Conservation (phyloP, 768 basidiomycete genomes). For the Tubosaeta sp. region DNA sequence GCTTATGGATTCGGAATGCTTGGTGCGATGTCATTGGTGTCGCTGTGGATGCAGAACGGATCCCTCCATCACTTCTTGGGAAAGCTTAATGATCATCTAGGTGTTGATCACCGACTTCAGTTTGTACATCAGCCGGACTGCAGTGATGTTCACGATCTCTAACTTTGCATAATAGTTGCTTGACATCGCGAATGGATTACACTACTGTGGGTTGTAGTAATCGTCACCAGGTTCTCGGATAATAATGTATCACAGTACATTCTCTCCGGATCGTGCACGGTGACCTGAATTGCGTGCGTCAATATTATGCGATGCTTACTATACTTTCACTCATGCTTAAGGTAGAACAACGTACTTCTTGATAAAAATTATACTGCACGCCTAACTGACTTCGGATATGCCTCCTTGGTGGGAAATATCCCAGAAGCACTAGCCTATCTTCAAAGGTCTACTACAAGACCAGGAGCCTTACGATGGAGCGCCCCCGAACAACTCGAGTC, state of each 20-base stretch:
- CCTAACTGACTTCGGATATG: slow-evolving; percentile 42
- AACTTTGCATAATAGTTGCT: slow-evolving; percentile 12
- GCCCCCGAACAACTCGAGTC: slow-evolving; percentile 33
- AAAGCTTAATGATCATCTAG: neutral
- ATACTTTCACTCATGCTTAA: neutral
- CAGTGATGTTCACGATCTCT: slow-evolving; percentile 3
- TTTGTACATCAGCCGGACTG: slow-evolving; percentile 9
- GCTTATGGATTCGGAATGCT: slow-evolving; percentile 24
- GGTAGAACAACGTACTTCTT: slow-evolving; percentile 18
- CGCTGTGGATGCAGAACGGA: slow-evolving; percentile 29
- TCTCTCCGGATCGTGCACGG: slow-evolving; percentile 13
- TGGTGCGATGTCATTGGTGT: slow-evolving; percentile 25
- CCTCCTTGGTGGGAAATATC: slow-evolving; percentile 22
- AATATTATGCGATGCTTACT: too few species aligned
- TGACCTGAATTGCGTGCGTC: slow-evolving; percentile 15
- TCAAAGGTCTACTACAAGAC: slow-evolving; percentile 24
- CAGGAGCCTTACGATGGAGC: slow-evolving; percentile 39
- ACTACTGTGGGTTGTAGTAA: slow-evolving; percentile 4
- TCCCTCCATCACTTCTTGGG: slow-evolving; percentile 19
- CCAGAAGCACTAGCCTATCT: slow-evolving; percentile 4
- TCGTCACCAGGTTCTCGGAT: neutral
- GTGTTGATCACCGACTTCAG: slow-evolving; percentile 1
- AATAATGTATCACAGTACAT: slow-evolving; percentile 9
- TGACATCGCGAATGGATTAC: slow-evolving; percentile 12
- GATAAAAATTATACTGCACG: slow-evolving; percentile 28